Evolutionary conservation across 2,329 filamentous ascomycete species (phyloP).

Genomic region (Colletotrichum echinochloae): DNA sequence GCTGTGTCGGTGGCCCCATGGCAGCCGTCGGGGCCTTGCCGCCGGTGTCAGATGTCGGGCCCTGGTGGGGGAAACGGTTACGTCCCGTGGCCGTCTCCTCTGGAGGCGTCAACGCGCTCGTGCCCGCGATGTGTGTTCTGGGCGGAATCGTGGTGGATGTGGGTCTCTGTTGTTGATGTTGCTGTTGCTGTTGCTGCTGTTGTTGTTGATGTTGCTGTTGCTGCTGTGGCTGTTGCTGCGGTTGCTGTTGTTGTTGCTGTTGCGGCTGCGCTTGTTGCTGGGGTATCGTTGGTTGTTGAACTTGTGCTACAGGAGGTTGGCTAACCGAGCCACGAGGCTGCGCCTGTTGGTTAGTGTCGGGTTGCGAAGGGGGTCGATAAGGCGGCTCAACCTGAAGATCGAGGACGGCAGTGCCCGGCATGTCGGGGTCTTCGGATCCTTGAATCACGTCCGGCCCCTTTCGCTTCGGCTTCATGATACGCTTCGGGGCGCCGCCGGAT

Average conservation of each 20-base stretch:
- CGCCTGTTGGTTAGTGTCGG: slow-evolving; percentile 41
- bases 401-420: slow-evolving; percentile 61
- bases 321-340: slow-evolving; percentile 46
- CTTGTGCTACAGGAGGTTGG: slow-evolving; percentile 46
- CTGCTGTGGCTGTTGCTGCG: slow-evolving; percentile 41
- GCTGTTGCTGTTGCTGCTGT: slow-evolving; percentile 41
- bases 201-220: slow-evolving; percentile 41
- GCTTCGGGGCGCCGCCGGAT: slow-evolving; percentile 69
- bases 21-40: slow-evolving; percentile 37
- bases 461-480: slow-evolving; percentile 67
- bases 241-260: slow-evolving; percentile 38
- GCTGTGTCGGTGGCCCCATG: slow-evolving; percentile 39
- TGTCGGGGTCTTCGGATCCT: slow-evolving; percentile 58
- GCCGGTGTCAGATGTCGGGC: slow-evolving; percentile 27
- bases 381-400: slow-evolving; percentile 55
- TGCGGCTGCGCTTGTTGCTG: slow-evolving; percentile 42
- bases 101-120: slow-evolving; percentile 65
- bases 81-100: slow-evolving; percentile 61
- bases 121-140: slow-evolving; percentile 53
- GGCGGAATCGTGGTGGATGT: slow-evolving; percentile 54
- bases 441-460: slow-evolving; percentile 60
- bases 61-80: slow-evolving; percentile 53
- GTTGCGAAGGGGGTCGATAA: slow-evolving; percentile 43
- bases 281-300: slow-evolving; percentile 44
- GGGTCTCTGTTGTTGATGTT: slow-evolving; percentile 46